Base-by-base conservation (phyloP, 2,329 filamentous ascomycete species). In the Diaporthe caulivora region DNA sequence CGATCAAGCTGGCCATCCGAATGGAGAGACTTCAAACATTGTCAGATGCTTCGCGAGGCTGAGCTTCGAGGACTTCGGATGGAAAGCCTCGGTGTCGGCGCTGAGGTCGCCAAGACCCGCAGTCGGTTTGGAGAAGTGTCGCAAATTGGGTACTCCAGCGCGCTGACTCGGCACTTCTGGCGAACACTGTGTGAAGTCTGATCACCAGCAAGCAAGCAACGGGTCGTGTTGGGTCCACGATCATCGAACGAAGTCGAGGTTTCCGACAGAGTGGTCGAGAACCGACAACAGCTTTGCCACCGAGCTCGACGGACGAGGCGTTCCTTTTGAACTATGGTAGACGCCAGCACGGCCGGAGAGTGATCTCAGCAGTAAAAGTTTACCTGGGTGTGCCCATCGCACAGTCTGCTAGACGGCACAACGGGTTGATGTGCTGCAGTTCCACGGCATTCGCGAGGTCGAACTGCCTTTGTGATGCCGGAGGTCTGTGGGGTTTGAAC, bases 121-220 rank as follows among this genome's bases (percentile, higher is more conserved):
- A 51, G 31, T 54, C 51, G 34, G 73, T 70, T 72, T 53, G 40
- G 55, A 67, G 60, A 65, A 53, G 64, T 72, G 73, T 74, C 70
- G 73, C 73, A 72, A 40, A 51, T 42, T 71, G 49, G 49, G 31
- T 54, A 51, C 44, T 53, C 68, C 42, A 21, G 21, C 24, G 31
- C 21, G 40, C 49, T 70, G 70, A 74, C 73, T 74, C 73, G 73
- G 44, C 55, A 54, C 17, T n/a, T 62, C 69, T 71, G 26, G 34
- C 13, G 60, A 71, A 53, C 51, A 54, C 62, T 47, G 47, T 74
- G 70, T 57, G 69, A 72, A 44, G 55, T 70, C 54, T 51, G 55
- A 74, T 67, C 72, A 44, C 47, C 49, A 68, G 34, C 37, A 55
- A 54, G 44, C 26, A 55, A 49, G 37, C 17, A 13, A 8, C 37